These are phyloP conservation scores for Babjeviella inositovora DNA, from an alignment of 805 yeast genomes.

Conservation along the genomic window DNA sequence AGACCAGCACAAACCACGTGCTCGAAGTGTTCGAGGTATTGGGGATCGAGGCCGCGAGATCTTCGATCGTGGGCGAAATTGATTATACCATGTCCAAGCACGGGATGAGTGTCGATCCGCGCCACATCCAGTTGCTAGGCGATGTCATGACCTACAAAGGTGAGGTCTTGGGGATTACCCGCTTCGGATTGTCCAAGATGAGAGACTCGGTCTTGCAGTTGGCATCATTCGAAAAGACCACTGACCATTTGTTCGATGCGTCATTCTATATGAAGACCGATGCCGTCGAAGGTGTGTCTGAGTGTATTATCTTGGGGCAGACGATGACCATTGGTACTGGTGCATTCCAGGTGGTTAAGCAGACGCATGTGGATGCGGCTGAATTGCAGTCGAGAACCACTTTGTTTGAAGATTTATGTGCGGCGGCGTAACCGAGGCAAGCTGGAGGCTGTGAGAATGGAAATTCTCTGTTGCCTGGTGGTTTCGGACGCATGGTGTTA, in stretches of 20 bases:
- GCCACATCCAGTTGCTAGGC: conserved; percentile 93
- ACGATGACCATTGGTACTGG: conserved; percentile 98
- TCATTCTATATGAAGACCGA: conserved; percentile 96
- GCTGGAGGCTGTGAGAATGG: no score
- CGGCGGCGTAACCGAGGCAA: conserved; percentile 1
- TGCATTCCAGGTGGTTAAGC: conserved; percentile 71
- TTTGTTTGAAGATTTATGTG: conserved; percentile 27
- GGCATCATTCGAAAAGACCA: conserved; percentile 96
- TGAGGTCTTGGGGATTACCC: conserved; percentile 92
- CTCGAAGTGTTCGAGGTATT: conserved; percentile 77
- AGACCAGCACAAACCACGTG: conserved; percentile 83
- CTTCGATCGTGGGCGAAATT: conserved; percentile 85
- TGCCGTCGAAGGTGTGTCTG: conserved; percentile 92
- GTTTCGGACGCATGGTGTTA: no score
- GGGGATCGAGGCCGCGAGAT: conserved; percentile 96
- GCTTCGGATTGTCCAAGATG: conserved; percentile 97
- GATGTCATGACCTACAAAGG: conserved; percentile 99
- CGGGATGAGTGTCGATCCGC: conserved; percentile 99
- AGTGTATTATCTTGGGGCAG: conserved; percentile 93
- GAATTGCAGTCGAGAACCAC: conserved; percentile 25
- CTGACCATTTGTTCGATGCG: conserved; percentile 96
- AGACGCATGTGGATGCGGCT: conserved; percentile 24
- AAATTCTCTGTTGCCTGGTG: no score
- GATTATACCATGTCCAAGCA: conserved; percentile 97
- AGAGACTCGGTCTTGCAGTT: conserved; percentile 93